phyloP scores from a whole-genome alignment of 2,329 filamentous ascomycete genomes.

The Fusarium neocosmosporiellum region DNA sequence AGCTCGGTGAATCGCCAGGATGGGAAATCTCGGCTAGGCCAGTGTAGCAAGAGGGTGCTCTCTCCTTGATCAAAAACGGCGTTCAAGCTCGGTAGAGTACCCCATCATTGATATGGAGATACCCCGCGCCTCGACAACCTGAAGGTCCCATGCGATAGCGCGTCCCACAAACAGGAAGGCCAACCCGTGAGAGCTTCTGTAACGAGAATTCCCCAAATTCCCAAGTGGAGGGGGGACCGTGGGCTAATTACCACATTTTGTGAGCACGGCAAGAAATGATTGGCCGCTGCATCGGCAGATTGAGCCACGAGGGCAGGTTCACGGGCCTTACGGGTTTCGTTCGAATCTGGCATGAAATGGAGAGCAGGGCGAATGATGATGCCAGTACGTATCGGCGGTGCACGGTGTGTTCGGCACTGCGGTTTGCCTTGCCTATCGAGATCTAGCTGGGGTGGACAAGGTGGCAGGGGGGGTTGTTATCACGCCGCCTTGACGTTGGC shows the following conservation, averaged over 20 bases:
- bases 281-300: conserved; percentile 3
- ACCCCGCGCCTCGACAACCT: conserved; percentile 18
- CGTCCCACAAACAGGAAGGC: conserved; percentile 28
- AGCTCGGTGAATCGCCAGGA: conserved; percentile 17
- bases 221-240: neutral
- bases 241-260: conserved; percentile 9
- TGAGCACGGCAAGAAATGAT: neutral
- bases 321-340: neutral
- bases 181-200: conserved; percentile 20
- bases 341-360: conserved; percentile 6
- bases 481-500: neutral
- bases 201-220: neutral
- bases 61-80: neutral
- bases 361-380: conserved; percentile 1
- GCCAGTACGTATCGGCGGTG: conserved; percentile 14
- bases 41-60: conserved; percentile 25
- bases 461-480: conserved; percentile 8
- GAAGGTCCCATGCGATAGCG: conserved; percentile 1
- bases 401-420: conserved; percentile 19
- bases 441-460: conserved; percentile 20
- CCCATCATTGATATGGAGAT: conserved; percentile 26
- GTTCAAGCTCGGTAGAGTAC: conserved; percentile 1
- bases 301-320: conserved; percentile 4
- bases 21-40: conserved; percentile 9
- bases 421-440: conserved; percentile 19